phyloP scores from a whole-genome alignment of 2,329 filamentous ascomycete genomes.

The Diaporthe vaccinii region DNA sequence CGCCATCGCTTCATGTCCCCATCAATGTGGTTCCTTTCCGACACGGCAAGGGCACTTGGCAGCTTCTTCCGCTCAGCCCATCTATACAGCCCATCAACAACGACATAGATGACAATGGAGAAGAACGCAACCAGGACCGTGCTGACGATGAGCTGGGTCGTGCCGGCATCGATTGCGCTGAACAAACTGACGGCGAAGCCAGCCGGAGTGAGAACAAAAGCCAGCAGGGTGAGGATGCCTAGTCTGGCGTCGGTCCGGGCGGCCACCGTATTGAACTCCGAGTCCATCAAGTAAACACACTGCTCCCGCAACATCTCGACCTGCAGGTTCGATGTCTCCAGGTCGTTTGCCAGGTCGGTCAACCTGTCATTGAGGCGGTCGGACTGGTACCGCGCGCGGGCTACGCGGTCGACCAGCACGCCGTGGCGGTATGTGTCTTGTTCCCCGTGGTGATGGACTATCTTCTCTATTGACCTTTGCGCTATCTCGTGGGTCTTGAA shows the following conservation, averaged over 20 bases:
- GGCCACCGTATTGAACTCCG: conserved; percentile 8
- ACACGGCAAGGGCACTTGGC: neutral
- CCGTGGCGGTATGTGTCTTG: neutral
- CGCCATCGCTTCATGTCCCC: neutral
- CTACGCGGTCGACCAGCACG: too few species aligned
- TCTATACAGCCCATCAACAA: neutral
- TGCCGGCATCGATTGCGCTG: neutral
- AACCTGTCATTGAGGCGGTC: neutral
- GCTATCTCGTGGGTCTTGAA: neutral
- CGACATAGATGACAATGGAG: neutral
- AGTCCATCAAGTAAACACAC: neutral
- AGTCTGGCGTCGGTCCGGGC: conserved; percentile 11
- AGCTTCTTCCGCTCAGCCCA: neutral
- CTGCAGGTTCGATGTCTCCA: neutral
- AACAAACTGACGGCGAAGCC: neutral
- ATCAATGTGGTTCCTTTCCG: neutral
- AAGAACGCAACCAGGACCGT: conserved; percentile 7
- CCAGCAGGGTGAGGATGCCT: neutral
- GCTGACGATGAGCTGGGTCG: conserved; percentile 1
- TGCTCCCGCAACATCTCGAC: conserved; percentile 9
- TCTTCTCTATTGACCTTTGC: neutral
- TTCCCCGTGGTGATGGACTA: neutral
- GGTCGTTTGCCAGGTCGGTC: neutral
- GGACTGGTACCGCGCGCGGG: neutral
- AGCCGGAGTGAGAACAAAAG: neutral